Evolutionary conservation across 306 rosid genomes (phyloP), one percentile per base, ranked within the genome.

Genomic region (Dalbergia cochinchinensis): DNA sequence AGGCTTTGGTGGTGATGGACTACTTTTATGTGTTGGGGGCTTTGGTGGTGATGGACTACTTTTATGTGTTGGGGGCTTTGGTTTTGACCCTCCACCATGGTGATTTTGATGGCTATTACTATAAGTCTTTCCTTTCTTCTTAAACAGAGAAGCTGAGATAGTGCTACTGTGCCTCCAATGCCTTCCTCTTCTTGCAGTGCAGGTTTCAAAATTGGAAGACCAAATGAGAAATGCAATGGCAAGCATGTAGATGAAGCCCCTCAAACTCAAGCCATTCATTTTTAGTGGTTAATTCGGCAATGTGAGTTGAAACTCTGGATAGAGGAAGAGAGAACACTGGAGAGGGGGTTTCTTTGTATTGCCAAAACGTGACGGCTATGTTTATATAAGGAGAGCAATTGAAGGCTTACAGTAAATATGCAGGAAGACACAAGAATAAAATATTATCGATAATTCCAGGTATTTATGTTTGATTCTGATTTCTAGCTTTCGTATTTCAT

Each of bases 101-200:
- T 88, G 70, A 65, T 82, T 69, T 64, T 81, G 80, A 44, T 26
- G 31, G 31, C 80, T 42, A 54, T 65, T 80, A 8, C 89, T 82
- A 83, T 83, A 37, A 61, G 45, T 81, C 61, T 92, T 88, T 67
- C 92, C 92, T 80, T 88, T 94, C 57, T 88, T 89, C 79, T 91
- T 89, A 47, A 37, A 76, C 63, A 89, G 75, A 83, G 91, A 85
- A n/a, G 87, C 74, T 1, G 88, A 86, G 84, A 63, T 2, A 31
- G 35, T 82, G 78, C 86, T 15, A 31, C 63, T 84, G 16, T 84
- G 86, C 78, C 90, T 92, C 97, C 94, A 91, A 81, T 92, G 97
- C 83, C 87, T 91, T 3, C 92, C 89, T 85, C 94, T 87, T 87
- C 97, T 90, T 8, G 91, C 99, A 91, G 84, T 86, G 94, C 98